Conservation (phyloP, 352 stramenopile genomes). For the Pythium aphanidermatum region DNA sequence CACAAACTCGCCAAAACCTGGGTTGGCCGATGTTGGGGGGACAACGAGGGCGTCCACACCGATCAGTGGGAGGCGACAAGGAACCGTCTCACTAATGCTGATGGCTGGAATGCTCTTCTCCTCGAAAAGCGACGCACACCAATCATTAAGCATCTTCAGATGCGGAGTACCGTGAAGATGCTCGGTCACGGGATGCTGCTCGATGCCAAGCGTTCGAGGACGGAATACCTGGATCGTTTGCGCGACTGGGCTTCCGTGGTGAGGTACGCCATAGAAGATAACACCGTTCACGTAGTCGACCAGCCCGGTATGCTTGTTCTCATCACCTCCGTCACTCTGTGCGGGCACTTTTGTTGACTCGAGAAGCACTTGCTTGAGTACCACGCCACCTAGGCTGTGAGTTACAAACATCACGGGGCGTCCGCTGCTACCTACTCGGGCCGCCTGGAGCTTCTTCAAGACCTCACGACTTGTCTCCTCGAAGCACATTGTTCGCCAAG, state of each 20-base stretch:
- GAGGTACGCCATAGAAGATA: conserved; percentile 73
- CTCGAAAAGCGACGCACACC: conserved; percentile 48
- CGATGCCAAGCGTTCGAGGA: conserved; percentile 32
- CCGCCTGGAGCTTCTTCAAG: conserved; percentile 46
- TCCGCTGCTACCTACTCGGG: conserved; percentile 45
- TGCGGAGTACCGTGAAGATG: conserved; percentile 73
- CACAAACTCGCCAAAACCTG: conserved; percentile 69
- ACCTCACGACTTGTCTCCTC: conserved; percentile 65
- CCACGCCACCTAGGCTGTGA: conserved; percentile 76
- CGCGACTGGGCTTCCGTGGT: conserved; percentile 72
- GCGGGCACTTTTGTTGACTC: conserved; percentile 22
- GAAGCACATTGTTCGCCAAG: conserved; percentile 69
- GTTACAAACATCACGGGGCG: conserved; percentile 81
- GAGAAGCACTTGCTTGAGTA: conserved; percentile 79
- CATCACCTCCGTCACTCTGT: background rate
- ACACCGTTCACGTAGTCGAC: conserved; percentile 65
- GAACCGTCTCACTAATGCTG: conserved; percentile 59
- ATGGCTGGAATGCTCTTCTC: conserved; percentile 47
- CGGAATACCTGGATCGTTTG: conserved; percentile 58
- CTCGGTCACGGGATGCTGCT: conserved; percentile 66
- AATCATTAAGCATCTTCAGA: conserved; percentile 75
- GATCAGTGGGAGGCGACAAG: conserved; percentile 59
- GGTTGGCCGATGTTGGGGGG: conserved; percentile 55
- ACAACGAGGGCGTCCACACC: conserved; percentile 72
- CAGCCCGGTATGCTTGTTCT: conserved; percentile 12